Conservation (phyloP, 257 asterid species). For the Paulownia fortunei region DNA sequence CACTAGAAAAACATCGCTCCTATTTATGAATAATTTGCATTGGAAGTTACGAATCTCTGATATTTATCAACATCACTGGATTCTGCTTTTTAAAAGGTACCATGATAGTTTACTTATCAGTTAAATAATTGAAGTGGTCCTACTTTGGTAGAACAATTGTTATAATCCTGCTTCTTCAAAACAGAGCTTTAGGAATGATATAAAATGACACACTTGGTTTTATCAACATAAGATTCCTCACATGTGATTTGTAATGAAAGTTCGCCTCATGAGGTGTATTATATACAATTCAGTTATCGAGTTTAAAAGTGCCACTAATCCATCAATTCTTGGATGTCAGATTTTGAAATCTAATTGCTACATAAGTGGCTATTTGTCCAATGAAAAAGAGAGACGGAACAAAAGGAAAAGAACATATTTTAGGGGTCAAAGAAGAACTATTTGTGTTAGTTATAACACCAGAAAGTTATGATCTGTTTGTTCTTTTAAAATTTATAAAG, state of each 20-base stretch:
- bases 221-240: background rate
- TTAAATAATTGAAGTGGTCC: background rate
- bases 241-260: background rate
- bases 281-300: background rate
- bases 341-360: constrained; percentile 9
- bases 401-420: background rate
- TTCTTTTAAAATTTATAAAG: constrained; percentile 24
- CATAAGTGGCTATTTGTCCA: constrained; percentile 16
- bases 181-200: background rate
- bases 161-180: background rate
- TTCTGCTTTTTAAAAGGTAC: background rate
- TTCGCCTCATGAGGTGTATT: background rate
- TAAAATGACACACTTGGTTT: background rate
- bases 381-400: background rate
- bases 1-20: background rate
- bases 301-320: background rate
- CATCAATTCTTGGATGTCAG: constrained; percentile 1
- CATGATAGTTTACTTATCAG: too few relatives aligned
- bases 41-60: background rate
- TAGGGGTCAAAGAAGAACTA: constrained; percentile 11
- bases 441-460: constrained; percentile 11
- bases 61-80: background rate
- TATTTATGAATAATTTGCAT: background rate
- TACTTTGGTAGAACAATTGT: background rate
- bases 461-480: constrained; percentile 11